These are phyloP conservation scores for Cucurbita pepo DNA, from an alignment of 306 rosid species.

Conservation along the genomic window DNA sequence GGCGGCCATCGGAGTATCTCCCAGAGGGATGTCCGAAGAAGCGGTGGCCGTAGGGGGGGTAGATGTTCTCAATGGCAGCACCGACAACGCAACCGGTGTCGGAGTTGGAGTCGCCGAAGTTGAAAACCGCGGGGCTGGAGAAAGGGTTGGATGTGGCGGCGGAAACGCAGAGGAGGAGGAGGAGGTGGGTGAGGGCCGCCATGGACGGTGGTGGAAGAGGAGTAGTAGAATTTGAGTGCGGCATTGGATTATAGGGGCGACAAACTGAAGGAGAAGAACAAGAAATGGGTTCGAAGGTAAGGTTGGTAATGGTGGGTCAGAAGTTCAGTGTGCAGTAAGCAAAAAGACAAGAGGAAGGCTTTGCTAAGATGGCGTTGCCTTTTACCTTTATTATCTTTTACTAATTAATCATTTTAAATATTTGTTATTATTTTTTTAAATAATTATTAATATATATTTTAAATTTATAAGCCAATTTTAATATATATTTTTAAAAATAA, in stretches of 20 bases:
- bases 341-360: neutral
- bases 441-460: no score
- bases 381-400: no score
- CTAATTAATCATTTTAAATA: no score
- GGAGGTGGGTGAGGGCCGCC: constrained; percentile 5
- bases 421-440: no score
- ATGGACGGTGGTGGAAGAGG: neutral
- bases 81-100: constrained; percentile 62
- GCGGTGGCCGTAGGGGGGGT: constrained; percentile 50
- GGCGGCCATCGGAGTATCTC: constrained; percentile 54
- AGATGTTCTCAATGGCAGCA: constrained; percentile 47
- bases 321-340: neutral
- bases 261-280: neutral
- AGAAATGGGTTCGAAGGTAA: neutral
- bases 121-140: constrained; percentile 50
- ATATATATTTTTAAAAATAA: no score
- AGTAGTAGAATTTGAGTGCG: neutral
- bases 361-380: no score
- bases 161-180: constrained; percentile 23
- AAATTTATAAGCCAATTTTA: no score
- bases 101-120: constrained; percentile 84
- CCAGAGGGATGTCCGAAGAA: constrained; percentile 53
- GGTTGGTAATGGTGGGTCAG: neutral
- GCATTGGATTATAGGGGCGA: neutral
- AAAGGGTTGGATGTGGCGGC: constrained; percentile 34